Evolutionary conservation across 2,329 filamentous ascomycete genomes (phyloP).

Genomic region (Hymenoscyphus salicellus): DNA sequence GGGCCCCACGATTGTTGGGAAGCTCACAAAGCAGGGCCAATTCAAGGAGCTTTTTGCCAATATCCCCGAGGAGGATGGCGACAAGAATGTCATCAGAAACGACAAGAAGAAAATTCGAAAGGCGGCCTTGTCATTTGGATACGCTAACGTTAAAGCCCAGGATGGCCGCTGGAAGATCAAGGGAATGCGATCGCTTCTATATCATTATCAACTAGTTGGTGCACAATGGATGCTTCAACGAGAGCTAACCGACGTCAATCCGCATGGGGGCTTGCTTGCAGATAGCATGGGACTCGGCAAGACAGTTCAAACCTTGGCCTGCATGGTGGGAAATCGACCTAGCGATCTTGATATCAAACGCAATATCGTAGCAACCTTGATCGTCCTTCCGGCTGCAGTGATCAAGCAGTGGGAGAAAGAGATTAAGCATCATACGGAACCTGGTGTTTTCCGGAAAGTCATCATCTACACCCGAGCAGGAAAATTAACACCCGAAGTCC

Average conservation of each 20-base stretch:
- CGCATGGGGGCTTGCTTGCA: slow-evolving; percentile 54
- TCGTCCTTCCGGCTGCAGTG: slow-evolving; percentile 31
- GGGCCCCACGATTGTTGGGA: slow-evolving; percentile 23
- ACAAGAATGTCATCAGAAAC: slow-evolving; percentile 16
- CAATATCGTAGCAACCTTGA: slow-evolving; percentile 29
- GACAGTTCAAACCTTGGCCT: slow-evolving; percentile 49
- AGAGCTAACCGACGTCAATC: slow-evolving; percentile 42
- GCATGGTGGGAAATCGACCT: slow-evolving; percentile 40
- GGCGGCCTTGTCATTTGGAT: slow-evolving; percentile 44
- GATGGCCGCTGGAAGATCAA: slow-evolving; percentile 43
- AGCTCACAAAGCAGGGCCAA: slow-evolving; percentile 25
- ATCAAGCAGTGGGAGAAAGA: slow-evolving; percentile 34
- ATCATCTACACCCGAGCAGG: slow-evolving; percentile 25
- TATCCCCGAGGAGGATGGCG: slow-evolving; percentile 24
- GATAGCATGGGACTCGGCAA: slow-evolving; percentile 67
- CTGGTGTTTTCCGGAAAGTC: slow-evolving; percentile 23
- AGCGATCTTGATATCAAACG: slow-evolving; percentile 37
- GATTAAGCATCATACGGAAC: slow-evolving; percentile 26
- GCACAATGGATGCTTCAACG: slow-evolving; percentile 53
- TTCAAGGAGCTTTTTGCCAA: slow-evolving; percentile 29
- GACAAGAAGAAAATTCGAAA: slow-evolving; percentile 40
- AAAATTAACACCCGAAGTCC: slow-evolving; percentile 9
- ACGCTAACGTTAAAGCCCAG: slow-evolving; percentile 35
- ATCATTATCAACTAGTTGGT: slow-evolving; percentile 50
- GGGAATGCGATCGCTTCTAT: slow-evolving; percentile 47